Base-by-base conservation (phyloP, 1,284 basidiomycete species). In the Marasmius fiardii region DNA sequence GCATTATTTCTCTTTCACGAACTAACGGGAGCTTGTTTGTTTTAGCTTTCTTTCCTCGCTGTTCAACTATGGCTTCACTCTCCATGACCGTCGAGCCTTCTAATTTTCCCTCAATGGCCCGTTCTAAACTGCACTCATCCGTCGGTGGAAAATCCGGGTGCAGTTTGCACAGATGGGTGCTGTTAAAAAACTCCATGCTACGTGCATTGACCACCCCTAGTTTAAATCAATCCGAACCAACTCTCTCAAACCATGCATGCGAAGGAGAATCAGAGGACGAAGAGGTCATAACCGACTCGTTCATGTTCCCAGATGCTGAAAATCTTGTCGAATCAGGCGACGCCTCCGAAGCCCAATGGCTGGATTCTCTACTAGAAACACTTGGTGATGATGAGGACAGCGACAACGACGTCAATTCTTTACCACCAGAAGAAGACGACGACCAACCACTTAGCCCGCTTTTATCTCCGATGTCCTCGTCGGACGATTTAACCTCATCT, bases 121-220 rank as follows among this genome's bases (percentile, higher is more conserved):
- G 83, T 67, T 82, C 76, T 71, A 92, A 92, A 77, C 78, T 92
- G 72, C 82, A 84, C 61, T 70, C 77, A 59, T 83, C 81, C 64
- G 68, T 80, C 63, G 76, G 77, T 57, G 73, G 77, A 69, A 83
- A 79, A 71, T 85, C 88, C 73, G 82, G 74, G 63, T 78, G 79
- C 75, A 89, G 82, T 73, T 80, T 92, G 73, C 88, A 89, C 68
- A 88, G 89, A 68, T 90, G 88, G 86, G 89, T 92, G 55, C 78
- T 92, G 57, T 79, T 92, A 69, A 90, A 90, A 86, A 92, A 92
- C 71, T 90, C 86, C 37, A 79, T 91, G 62, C 71, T 82, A 61
- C 77, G 74, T 65, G 79, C 81, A 63, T 68, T 61, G 50, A 56
- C 64, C 37, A 56, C 71, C 35, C 62, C 68, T 51, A 67, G 69